A percentile compares a stretch with the other conserved stretches of the same genome.
These are phyloP conservation scores for Talaromyces nanjingensis DNA, from an alignment of 495 filamentous ascomycete genomes.

Conservation along the genomic window DNA sequence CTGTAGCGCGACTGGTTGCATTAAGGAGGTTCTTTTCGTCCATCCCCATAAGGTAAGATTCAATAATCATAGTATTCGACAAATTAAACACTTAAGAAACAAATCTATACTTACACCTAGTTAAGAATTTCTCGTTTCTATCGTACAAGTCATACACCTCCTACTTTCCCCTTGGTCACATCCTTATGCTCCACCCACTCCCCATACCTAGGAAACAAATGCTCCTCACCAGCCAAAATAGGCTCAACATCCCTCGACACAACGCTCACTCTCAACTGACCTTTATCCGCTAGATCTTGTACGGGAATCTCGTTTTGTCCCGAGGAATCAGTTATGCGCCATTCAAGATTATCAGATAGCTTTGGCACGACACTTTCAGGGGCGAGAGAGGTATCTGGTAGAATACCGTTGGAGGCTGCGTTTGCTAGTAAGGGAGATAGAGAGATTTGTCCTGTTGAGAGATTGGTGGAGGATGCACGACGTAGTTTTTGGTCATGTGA, in stretches of 20 bases:
- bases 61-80: not conserved
- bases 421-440: constrained; percentile 3
- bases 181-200: constrained; percentile 8
- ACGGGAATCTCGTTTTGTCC: constrained; percentile 1
- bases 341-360: not conserved
- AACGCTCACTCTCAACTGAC: not conserved
- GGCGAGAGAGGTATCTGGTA: not conserved
- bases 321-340: constrained; percentile 6
- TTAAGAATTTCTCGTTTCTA: no score
- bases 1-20: not conserved
- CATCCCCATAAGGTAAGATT: not conserved
- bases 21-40: not conserved
- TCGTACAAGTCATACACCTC: not conserved
- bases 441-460: constrained; percentile 7
- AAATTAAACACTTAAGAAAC: not conserved
- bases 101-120: not conserved
- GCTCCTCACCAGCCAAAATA: constrained; percentile 4
- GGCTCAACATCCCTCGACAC: constrained; percentile 10
- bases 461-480: not conserved
- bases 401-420: not conserved
- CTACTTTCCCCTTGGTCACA: constrained; percentile 8
- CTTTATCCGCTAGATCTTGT: constrained; percentile 1
- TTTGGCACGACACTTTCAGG: constrained; percentile 2
- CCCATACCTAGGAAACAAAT: constrained; percentile 9
- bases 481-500: not conserved